Percentiles rank a stretch among this genome's conserved stretches.
Conservation (phyloP, 352 stramenopile species). For the Phytophthora multivora region DNA sequence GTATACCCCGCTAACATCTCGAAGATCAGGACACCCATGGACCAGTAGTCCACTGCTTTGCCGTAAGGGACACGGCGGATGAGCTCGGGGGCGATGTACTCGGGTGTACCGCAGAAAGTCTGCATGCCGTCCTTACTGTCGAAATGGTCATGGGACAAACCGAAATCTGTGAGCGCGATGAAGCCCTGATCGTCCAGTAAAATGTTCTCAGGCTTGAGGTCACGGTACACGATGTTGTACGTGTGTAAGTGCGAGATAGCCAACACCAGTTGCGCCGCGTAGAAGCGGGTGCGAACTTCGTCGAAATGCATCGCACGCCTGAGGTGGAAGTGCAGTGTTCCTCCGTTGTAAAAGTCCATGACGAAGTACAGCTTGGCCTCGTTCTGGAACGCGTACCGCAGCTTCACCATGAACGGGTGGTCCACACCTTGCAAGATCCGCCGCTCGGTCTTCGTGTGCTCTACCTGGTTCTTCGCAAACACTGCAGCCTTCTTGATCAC, state of each 20-base stretch:
- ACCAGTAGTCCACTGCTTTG: conserved; percentile 90
- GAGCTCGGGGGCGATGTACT: conserved; percentile 87
- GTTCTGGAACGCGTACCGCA: conserved; percentile 89
- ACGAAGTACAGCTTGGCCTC: conserved; percentile 88
- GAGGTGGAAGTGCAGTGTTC: conserved; percentile 85
- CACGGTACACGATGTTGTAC: conserved; percentile 87
- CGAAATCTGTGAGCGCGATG: conserved; percentile 90
- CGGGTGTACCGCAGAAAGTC: conserved; percentile 84
- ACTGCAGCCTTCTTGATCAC: conserved; percentile 91
- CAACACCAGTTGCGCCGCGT: conserved; percentile 83
- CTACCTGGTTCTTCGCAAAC: conserved; percentile 89
- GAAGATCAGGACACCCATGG: conserved; percentile 82
- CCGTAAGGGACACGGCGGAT: conserved; percentile 78
- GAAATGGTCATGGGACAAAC: conserved; percentile 79
- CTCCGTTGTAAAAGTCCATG: conserved; percentile 91
- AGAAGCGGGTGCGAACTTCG: conserved; percentile 71
- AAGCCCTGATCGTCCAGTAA: conserved; percentile 85
- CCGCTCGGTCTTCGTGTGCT: conserved; percentile 92
- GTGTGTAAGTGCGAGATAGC: conserved; percentile 85
- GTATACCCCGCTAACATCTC: conserved; percentile 86
- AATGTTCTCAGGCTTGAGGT: conserved; percentile 89
- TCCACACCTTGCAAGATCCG: conserved; percentile 87
- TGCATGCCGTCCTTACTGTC: conserved; percentile 80
- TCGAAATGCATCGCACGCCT: conserved; percentile 72
- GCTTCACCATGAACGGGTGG: conserved; percentile 86